Evolutionary conservation across 2,329 filamentous ascomycete species (phyloP).

Genomic region (Penicillium sp.): DNA sequence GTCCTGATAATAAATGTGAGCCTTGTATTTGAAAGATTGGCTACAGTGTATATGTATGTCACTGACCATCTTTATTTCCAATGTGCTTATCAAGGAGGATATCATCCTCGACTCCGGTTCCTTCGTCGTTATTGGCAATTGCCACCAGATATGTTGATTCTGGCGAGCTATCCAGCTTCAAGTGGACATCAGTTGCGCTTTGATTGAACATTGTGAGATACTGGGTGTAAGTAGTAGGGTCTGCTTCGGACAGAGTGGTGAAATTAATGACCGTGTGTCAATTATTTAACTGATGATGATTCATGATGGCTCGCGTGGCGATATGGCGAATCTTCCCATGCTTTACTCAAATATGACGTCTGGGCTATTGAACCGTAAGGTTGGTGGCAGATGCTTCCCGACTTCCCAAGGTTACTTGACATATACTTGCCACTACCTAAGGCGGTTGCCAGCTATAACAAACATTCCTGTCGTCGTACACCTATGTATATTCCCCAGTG

Average conservation of each 20-base stretch:
- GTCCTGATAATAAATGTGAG: constrained; percentile 3
- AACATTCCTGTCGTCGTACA: too few species aligned
- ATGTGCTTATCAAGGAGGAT: constrained; percentile 12
- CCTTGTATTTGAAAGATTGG: neutral
- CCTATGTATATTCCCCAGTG: too few species aligned
- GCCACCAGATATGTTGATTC: constrained; percentile 10
- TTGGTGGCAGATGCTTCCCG: neutral
- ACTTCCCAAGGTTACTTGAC: neutral
- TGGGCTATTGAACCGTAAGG: neutral
- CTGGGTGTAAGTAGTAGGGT: neutral
- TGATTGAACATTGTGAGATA: constrained; percentile 11
- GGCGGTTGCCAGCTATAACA: too few species aligned
- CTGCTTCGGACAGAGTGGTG: neutral
- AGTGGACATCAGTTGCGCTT: constrained; percentile 15
- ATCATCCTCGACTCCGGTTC: constrained; percentile 11
- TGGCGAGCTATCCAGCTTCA: constrained; percentile 1
- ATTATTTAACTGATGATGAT: neutral
- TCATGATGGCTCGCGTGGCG: neutral
- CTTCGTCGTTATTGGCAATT: constrained; percentile 20
- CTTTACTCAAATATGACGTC: neutral
- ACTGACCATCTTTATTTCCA: constrained; percentile 16
- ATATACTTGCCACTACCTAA: neutral
- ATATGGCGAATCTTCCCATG: neutral
- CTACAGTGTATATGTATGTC: neutral
- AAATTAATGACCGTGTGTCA: neutral